Conservation (phyloP, 768 basidiomycete genomes). For the Coprinellus micaceus region DNA sequence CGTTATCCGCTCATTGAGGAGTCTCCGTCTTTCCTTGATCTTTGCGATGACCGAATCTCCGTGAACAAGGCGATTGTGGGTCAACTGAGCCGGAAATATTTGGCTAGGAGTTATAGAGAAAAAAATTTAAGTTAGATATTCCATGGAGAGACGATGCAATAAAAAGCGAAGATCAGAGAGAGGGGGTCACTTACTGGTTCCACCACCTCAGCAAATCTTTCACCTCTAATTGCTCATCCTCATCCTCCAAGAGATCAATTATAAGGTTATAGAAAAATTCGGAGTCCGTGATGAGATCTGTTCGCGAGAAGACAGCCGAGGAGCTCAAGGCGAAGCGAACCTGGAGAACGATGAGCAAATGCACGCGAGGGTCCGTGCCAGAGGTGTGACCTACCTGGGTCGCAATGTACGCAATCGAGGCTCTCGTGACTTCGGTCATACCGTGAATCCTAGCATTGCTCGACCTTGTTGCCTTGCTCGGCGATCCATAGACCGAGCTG, state of each 20-base stretch:
- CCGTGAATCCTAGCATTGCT: conserved; percentile 16
- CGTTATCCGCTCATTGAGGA: neutral
- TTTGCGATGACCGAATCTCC: neutral
- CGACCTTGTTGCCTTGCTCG: conserved; percentile 21
- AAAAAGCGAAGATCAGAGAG: too few species aligned
- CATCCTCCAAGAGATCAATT: conserved; percentile 19
- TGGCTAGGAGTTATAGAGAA: neutral
- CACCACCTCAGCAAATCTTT: conserved; percentile 11
- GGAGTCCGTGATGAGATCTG: conserved; percentile 20
- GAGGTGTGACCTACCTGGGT: neutral
- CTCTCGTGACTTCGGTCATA: conserved; percentile 6
- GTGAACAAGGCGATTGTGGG: neutral
- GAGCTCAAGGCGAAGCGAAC: conserved; percentile 16
- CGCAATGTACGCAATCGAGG: conserved; percentile 18
- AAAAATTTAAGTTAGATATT: neutral
- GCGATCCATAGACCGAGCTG: conserved; percentile 23
- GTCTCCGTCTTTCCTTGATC: neutral
- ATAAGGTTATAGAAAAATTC: conserved; percentile 20
- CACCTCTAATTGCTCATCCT: conserved; percentile 16
- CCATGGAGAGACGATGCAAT: too few species aligned
- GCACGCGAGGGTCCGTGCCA: too few species aligned
- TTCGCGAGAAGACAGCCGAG: conserved; percentile 15
- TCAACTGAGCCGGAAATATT: neutral
- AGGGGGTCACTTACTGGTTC: conserved; percentile 13
- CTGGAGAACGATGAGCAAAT: neutral